Conservation (phyloP, 192 early-diverging fungal genomes). For the Glomus cerebriforme region DNA sequence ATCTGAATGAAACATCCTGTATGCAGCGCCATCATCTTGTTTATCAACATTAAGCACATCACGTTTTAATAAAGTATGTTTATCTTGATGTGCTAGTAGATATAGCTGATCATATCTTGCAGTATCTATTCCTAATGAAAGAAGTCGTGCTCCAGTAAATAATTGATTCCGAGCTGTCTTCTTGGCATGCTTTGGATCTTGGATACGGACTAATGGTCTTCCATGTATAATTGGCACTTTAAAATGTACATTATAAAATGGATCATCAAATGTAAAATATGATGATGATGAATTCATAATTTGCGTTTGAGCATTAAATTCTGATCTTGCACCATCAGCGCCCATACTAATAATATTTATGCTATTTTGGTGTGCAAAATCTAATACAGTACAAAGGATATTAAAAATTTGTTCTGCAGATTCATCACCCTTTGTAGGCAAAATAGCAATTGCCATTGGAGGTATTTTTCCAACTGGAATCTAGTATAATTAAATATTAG, state of each 20-base stretch:
- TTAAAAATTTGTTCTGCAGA: background rate
- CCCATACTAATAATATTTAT: background rate
- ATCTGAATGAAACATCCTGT: no score
- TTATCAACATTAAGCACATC: no score
- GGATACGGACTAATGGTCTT: background rate
- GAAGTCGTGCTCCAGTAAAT: background rate
- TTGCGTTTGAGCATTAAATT: background rate
- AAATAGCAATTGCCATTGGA: background rate
- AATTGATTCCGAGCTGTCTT: background rate
- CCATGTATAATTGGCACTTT: background rate
- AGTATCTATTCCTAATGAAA: background rate
- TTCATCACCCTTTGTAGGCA: slow-evolving; percentile 7
- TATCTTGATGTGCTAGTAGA: background rate
- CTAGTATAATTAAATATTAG: background rate
- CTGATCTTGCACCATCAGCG: background rate
- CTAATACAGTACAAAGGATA: background rate
- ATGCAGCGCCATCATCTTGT: no score
- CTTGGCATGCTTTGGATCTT: background rate
- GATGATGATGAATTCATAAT: background rate
- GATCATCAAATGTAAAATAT: background rate
- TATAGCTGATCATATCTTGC: background rate
- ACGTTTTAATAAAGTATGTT: no score
- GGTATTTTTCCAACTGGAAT: background rate
- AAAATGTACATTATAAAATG: background rate
- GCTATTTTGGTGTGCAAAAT: background rate